phyloP scores from a whole-genome alignment of 78 protist genomes.

The Chrysochromulina parva region DNA sequence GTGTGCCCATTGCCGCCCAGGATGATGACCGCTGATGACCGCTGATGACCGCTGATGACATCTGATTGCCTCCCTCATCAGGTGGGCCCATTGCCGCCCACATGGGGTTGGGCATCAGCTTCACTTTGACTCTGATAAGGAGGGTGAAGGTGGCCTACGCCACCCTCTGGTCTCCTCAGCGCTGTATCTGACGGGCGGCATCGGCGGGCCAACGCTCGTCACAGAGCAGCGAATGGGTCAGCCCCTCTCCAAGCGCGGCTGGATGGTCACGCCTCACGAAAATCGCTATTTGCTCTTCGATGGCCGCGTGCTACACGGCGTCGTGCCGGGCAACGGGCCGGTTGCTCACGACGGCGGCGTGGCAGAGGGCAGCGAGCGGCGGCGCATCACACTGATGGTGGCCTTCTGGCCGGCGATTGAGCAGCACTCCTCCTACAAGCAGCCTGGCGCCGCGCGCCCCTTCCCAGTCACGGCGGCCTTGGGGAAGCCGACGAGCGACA shows the following conservation, averaged over 20 bases:
- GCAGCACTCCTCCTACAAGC: neutral
- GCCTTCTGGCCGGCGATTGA: neutral
- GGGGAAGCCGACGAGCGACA: neutral
- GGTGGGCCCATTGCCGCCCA: neutral
- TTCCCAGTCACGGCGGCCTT: neutral
- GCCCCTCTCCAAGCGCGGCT: neutral
- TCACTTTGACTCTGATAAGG: neutral
- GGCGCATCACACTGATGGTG: neutral
- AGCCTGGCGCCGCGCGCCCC: neutral
- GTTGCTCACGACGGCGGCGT: too few relatives aligned
- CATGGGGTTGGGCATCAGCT: neutral
- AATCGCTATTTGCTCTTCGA: neutral
- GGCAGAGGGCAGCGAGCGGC: neutral
- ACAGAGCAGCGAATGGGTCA: neutral
- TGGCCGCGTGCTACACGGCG: neutral
- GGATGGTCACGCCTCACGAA: neutral
- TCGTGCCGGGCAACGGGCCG: neutral
- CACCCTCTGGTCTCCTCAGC: neutral
- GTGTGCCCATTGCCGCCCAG: slow-evolving; percentile 3
- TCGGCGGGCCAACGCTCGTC: slow-evolving; percentile 15
- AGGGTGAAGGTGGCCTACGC: neutral
- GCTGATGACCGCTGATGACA: too few relatives aligned
- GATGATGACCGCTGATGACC: too few relatives aligned
- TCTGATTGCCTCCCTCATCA: too few relatives aligned
- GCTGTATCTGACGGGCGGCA: neutral